phyloP scores from a whole-genome alignment of 345 rosid species.

The Angophora floribunda region DNA sequence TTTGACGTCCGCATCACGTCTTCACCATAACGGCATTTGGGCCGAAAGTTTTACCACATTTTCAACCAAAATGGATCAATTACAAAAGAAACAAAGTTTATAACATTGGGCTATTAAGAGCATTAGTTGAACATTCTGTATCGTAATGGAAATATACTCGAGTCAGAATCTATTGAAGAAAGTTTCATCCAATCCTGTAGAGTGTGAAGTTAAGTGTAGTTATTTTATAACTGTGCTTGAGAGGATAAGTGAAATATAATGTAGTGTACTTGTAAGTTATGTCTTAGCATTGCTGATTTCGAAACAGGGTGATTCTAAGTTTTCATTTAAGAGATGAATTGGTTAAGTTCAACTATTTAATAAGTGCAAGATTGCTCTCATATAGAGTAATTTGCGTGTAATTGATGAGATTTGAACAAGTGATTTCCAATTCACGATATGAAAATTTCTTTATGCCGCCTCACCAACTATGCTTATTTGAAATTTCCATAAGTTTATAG shows the following conservation, averaged over 20 bases:
- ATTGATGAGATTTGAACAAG: background rate
- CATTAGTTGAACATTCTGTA: background rate
- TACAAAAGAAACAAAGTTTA: background rate
- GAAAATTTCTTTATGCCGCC: rapidly evolving
- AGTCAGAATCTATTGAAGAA: rapidly evolving
- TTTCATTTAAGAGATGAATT: background rate
- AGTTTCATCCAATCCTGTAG: background rate
- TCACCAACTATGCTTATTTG: background rate
- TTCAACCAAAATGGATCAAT: background rate
- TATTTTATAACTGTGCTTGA: background rate
- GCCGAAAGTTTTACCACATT: background rate
- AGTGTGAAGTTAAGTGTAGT: background rate
- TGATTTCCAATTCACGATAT: background rate
- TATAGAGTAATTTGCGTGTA: background rate
- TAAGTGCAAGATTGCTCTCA: rapidly evolving
- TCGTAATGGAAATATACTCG: background rate
- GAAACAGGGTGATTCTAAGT: background rate
- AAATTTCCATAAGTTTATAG: background rate
- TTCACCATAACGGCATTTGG: background rate
- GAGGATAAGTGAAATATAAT: background rate
- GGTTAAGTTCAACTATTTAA: rapidly evolving
- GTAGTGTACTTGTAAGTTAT: background rate
- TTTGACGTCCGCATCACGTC: background rate
- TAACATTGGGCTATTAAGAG: background rate
- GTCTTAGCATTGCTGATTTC: background rate